Percentiles rank a stretch among this genome's conserved stretches.
These are phyloP conservation scores for Candida anglica DNA, from an alignment of 805 yeast species.

Conservation along the genomic window DNA sequence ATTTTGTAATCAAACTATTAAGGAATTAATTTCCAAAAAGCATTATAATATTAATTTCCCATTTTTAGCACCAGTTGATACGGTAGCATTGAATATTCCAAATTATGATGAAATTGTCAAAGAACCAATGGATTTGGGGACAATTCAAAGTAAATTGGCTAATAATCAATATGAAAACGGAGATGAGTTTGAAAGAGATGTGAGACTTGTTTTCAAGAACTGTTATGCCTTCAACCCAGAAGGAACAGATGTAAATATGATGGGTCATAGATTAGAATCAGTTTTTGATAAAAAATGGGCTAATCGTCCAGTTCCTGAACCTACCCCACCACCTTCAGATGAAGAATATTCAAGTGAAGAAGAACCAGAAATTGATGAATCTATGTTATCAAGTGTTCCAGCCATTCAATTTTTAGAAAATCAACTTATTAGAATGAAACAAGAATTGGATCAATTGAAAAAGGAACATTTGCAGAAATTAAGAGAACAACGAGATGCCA, in stretches of 20 bases:
- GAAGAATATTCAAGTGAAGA: conserved; percentile 23
- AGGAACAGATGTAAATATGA: conserved; percentile 91
- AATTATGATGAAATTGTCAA: conserved; percentile 82
- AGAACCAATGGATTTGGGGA: conserved; percentile 92
- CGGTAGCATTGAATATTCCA: conserved; percentile 90
- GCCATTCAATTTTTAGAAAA: conserved; percentile 87
- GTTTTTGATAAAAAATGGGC: conserved; percentile 86
- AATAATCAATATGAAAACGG: conserved; percentile 88
- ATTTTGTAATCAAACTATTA: conserved; percentile 76
- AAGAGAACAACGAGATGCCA: conserved; percentile 58
- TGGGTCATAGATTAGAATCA: conserved; percentile 90
- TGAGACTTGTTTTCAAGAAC: conserved; percentile 78
- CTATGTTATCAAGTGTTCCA: conserved; percentile 66
- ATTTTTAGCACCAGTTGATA: conserved; percentile 90
- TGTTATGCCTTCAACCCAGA: conserved; percentile 94
- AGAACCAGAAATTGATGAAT: conserved; percentile 54
- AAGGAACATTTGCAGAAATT: conserved; percentile 67
- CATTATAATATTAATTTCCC: conserved; percentile 85
- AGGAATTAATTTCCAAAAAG: conserved; percentile 79
- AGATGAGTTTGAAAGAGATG: conserved; percentile 81
- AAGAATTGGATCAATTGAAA: conserved; percentile 78
- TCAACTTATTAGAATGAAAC: conserved; percentile 80
- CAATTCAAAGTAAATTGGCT: conserved; percentile 72
- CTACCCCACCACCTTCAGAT: conserved; percentile 58
- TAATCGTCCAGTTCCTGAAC: conserved; percentile 58